phyloP scores from a whole-genome alignment of 495 filamentous ascomycete species.

The Xylaria sp. region DNA sequence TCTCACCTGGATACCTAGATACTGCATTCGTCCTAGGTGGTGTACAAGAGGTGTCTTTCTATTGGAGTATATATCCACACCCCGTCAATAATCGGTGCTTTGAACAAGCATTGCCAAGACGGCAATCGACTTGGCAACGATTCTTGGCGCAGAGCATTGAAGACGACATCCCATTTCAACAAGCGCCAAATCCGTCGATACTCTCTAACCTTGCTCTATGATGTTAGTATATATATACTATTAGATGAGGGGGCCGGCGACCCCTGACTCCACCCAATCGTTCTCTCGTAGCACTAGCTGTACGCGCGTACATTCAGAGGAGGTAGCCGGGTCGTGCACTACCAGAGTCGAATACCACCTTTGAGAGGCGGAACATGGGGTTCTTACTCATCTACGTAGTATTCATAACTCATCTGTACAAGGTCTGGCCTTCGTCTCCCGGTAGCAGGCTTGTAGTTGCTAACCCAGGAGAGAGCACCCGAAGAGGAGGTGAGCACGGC shows the following conservation, averaged over 20 bases:
- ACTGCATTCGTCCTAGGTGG: background rate
- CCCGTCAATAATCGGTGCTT: background rate
- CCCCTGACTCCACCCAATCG: background rate
- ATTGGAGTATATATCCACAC: slow-evolving; percentile 3
- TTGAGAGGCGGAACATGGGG: background rate
- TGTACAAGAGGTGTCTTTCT: background rate
- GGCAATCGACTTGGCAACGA: slow-evolving; percentile 36
- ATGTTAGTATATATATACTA: background rate
- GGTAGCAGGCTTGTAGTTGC: background rate
- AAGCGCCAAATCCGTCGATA: background rate
- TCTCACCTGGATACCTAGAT: background rate
- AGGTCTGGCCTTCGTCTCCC: background rate
- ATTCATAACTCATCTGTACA: background rate
- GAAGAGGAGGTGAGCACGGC: background rate
- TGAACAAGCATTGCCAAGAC: slow-evolving; percentile 44
- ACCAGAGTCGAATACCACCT: background rate
- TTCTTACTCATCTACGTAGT: slow-evolving; percentile 1
- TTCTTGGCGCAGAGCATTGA: slow-evolving; percentile 16
- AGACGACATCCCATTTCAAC: slow-evolving; percentile 18
- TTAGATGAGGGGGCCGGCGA: background rate
- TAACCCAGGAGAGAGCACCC: background rate
- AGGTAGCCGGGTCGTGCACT: background rate
- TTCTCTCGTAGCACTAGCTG: background rate
- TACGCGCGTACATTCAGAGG: background rate
- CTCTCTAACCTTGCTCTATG: background rate